Evolutionary conservation across 2,329 filamentous ascomycete genomes (phyloP), one percentile per base, ranked within the genome.

Genomic region (Lasiodiplodia sp.): DNA sequence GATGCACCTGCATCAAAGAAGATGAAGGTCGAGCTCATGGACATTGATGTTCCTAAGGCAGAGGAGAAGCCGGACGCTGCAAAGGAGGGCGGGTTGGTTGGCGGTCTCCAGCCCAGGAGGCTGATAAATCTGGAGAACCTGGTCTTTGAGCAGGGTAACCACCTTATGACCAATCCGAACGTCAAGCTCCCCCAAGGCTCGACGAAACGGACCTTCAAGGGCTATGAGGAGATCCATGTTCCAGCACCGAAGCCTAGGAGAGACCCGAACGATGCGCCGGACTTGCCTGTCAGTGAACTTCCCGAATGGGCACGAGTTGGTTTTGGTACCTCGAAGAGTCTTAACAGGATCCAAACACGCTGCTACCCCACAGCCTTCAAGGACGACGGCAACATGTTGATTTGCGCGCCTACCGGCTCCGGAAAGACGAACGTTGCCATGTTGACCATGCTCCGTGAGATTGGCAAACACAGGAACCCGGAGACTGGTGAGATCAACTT

Each of bases 351-450:
- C 51, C 96, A 99, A 82, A 96, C 95, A 3, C 94, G 92, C 79
- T 98, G 95, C 78, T 99, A 90, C 77, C 92, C 93, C 1, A 90
- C 92, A 2, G 96, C 96, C 0, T 99, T 99, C 76, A 87, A 93
- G 70, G 92, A 95, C 70, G 96, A 99, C 77, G 95, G 94, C 38
- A 99, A 99, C 78, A 94, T 99, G 92, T 90, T 99, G 68, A 91
- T 99, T 76, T 99, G 96, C 79, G 96, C 96, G 7, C 96, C 96
- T 1, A 99, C 96, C 62, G 96, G 96, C 73, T 97, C 94, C 78
- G 96, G 96, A 77, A 99, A 99, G 83, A 99, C 96, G 1, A 99
- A 99, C 76, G 96, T 99, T 64, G 95, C 95, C 52, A 98, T 99
- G 95, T 85, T 99, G 71, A 91, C 95, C 2, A 98, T 99, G 76